Percentiles rank a stretch among this genome's conserved stretches.
phyloP scores from a whole-genome alignment of 2,329 filamentous ascomycete genomes.

The Trichoderma aggressivum region DNA sequence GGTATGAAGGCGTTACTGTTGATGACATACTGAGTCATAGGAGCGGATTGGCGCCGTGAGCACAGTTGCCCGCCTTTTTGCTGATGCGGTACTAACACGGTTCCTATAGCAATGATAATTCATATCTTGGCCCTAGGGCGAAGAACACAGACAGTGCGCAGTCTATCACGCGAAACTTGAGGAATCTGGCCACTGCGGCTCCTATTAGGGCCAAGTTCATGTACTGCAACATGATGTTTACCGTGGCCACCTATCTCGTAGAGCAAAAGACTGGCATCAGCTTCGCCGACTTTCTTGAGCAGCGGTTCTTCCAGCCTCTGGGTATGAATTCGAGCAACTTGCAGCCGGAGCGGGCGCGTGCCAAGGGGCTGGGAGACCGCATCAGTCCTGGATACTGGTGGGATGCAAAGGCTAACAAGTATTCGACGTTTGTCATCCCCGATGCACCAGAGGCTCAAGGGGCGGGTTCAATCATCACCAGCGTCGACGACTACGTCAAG shows the following conservation, averaged over 20 bases:
- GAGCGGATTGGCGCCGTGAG: conserved; percentile 27
- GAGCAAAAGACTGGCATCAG: conserved; percentile 20
- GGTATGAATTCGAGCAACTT: conserved; percentile 28
- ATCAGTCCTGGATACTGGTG: conserved; percentile 24
- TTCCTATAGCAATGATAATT: conserved; percentile 25
- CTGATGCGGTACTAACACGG: background rate
- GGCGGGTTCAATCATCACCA: conserved; percentile 30
- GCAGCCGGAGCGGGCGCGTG: conserved; percentile 21
- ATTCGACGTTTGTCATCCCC: background rate
- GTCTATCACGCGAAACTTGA: conserved; percentile 29
- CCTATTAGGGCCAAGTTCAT: conserved; percentile 26
- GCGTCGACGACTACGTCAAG: conserved; percentile 30
- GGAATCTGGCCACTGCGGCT: conserved; percentile 26
- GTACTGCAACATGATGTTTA: conserved; percentile 32
- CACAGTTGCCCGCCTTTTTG: background rate
- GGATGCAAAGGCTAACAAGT: conserved; percentile 16
- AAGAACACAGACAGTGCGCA: conserved; percentile 23
- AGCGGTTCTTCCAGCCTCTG: conserved; percentile 27
- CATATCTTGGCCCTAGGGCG: conserved; percentile 23
- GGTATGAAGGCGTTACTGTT: conserved; percentile 23
- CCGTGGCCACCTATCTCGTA: conserved; percentile 26
- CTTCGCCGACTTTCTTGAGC: conserved; percentile 26
- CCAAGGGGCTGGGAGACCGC: conserved; percentile 22
- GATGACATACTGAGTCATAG: conserved; percentile 28
- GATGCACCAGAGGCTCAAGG: conserved; percentile 30